Conservation (phyloP, 1,284 basidiomycete species). For the Porphyrellus sp. region DNA sequence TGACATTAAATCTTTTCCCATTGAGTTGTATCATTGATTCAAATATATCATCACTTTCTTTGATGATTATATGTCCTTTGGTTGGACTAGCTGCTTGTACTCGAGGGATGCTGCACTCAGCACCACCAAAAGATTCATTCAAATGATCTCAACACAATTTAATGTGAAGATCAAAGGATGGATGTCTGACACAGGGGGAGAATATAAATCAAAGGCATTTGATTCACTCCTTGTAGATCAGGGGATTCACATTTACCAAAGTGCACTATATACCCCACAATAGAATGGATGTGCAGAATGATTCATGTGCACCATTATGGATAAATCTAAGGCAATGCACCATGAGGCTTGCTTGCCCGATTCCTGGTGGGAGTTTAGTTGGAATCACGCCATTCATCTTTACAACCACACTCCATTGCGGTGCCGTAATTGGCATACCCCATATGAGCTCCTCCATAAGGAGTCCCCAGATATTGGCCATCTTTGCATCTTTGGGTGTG, state of each 20-base stretch:
- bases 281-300: neutral
- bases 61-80: neutral
- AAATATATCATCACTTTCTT: neutral
- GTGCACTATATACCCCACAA: neutral
- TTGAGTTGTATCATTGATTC: neutral
- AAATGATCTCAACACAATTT: neutral
- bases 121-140: neutral
- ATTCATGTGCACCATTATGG: neutral
- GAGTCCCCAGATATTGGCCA: neutral
- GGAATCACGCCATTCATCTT: neutral
- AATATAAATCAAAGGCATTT: neutral
- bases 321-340: neutral
- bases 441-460: neutral
- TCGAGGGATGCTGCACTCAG: neutral
- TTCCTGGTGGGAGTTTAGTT: neutral
- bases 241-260: neutral
- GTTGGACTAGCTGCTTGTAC: neutral
- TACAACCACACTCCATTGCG: neutral
- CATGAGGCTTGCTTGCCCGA: neutral
- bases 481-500: neutral
- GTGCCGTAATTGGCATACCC: neutral
- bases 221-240: neutral
- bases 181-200: neutral
- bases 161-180: neutral
- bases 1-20: neutral